Percentiles rank a stretch among this genome's conserved stretches.
These are phyloP conservation scores for Bipolaris victoriae DNA, from an alignment of 2,329 filamentous ascomycete genomes.

Conservation along the genomic window DNA sequence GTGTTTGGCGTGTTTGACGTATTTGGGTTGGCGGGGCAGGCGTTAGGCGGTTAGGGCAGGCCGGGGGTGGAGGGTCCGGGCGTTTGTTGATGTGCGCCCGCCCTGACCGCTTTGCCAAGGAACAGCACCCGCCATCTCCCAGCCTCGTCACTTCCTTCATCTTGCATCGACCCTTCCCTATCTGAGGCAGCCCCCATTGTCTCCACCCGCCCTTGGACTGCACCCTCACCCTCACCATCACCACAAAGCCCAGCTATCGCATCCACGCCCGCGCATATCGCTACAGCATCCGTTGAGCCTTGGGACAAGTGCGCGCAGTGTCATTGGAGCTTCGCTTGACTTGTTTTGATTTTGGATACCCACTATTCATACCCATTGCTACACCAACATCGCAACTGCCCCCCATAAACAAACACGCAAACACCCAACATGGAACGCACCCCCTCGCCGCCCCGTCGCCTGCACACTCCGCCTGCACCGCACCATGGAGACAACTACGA, in stretches of 20 bases:
- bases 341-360: constrained; percentile 37
- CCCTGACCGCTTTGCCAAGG: constrained; percentile 6
- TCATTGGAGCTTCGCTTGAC: constrained; percentile 20
- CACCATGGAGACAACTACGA: constrained; percentile 74
- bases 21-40: constrained; percentile 28
- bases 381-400: constrained; percentile 22
- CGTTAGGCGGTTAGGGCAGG: constrained; percentile 15
- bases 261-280: constrained; percentile 15
- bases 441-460: constrained; percentile 64
- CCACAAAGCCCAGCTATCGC: constrained; percentile 13
- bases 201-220: constrained; percentile 20
- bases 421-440: constrained; percentile 55
- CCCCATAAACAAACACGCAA: constrained; percentile 9
- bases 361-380: constrained; percentile 23
- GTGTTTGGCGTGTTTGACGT: constrained; percentile 33
- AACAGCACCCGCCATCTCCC: constrained; percentile 32
- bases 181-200: constrained; percentile 21
- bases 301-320: constrained; percentile 7
- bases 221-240: constrained; percentile 24
- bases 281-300: constrained; percentile 11
- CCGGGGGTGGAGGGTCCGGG: not conserved
- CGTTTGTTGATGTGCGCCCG: constrained; percentile 20
- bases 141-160: constrained; percentile 29
- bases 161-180: constrained; percentile 21
- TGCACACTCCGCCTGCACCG: constrained; percentile 73